Conservation (phyloP, 139 green algal species). For the Raphidocelis subcapitata region DNA sequence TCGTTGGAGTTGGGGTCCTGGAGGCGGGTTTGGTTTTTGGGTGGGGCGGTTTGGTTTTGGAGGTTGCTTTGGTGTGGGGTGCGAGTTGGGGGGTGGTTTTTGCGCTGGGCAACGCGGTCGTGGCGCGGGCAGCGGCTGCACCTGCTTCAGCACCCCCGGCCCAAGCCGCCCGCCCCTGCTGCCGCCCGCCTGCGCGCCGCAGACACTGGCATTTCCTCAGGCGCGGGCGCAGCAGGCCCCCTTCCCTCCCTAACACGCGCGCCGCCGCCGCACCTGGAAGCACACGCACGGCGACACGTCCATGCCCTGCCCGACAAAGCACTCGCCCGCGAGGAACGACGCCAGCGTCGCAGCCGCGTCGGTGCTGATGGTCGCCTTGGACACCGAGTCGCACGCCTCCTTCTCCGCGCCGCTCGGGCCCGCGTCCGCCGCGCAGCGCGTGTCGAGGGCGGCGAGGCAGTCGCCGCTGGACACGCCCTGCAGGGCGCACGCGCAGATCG, state of each 20-base stretch:
- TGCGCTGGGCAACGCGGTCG: no score
- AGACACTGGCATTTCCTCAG: no score
- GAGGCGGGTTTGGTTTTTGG: neutral
- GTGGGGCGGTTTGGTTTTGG: no score
- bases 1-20: conserved; percentile 27
- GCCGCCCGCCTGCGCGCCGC: no score
- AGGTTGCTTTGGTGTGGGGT: no score
- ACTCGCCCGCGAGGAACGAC: conserved; percentile 6
- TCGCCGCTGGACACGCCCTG: conserved; percentile 17
- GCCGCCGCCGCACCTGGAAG: neutral
- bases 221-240: no score
- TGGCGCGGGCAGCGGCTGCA: no score
- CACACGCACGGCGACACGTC: conserved; percentile 14
- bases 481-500: conserved; percentile 23
- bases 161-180: no score
- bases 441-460: neutral
- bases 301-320: conserved; percentile 18
- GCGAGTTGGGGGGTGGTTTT: no score
- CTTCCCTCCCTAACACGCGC: neutral
- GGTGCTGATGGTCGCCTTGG: neutral
- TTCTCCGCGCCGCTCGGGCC: neutral
- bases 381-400: neutral
- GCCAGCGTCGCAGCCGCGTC: conserved; percentile 7
- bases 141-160: no score
- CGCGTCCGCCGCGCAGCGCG: neutral